Conservation (phyloP, 805 yeast species). For the Maudiozyma pseudohumilis region DNA sequence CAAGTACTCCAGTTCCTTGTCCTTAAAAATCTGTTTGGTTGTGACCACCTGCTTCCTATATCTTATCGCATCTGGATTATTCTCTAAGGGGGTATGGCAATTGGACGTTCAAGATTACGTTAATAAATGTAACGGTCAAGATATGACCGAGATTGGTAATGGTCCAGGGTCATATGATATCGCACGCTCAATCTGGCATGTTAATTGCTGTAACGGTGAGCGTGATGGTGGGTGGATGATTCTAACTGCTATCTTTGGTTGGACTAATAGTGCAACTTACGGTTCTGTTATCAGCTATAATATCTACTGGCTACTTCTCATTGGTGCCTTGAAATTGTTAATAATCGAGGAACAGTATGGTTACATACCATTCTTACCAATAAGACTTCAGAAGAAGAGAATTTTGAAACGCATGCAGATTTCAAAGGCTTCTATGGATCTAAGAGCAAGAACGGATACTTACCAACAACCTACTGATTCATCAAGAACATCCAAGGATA, state of each 20-base stretch:
- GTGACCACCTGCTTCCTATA: conserved; percentile 72
- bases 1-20: conserved; percentile 67
- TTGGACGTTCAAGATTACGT: conserved; percentile 72
- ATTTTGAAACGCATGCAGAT: conserved; percentile 33
- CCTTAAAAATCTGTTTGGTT: conserved; percentile 65
- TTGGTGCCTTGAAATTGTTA: conserved; percentile 37
- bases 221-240: conserved; percentile 93
- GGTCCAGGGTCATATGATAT: conserved; percentile 93
- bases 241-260: conserved; percentile 77
- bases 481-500: conserved; percentile 19
- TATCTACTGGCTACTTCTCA: conserved; percentile 52
- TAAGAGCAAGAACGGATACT: conserved; percentile 7
- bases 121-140: conserved; percentile 66
- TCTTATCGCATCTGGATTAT: conserved; percentile 76
- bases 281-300: conserved; percentile 73
- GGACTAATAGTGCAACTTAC: conserved; percentile 91
- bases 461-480: not conserved
- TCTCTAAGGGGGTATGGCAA: conserved; percentile 86
- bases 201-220: conserved; percentile 86
- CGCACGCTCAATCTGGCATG: conserved; percentile 77
- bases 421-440: conserved; percentile 21
- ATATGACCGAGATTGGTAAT: conserved; percentile 77
- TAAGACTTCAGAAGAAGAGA: conserved; percentile 47
- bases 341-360: conserved; percentile 49
- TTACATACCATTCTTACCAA: conserved; percentile 50